phyloP scores from a whole-genome alignment of 768 basidiomycete genomes.

The Cyclocybe aegerita region DNA sequence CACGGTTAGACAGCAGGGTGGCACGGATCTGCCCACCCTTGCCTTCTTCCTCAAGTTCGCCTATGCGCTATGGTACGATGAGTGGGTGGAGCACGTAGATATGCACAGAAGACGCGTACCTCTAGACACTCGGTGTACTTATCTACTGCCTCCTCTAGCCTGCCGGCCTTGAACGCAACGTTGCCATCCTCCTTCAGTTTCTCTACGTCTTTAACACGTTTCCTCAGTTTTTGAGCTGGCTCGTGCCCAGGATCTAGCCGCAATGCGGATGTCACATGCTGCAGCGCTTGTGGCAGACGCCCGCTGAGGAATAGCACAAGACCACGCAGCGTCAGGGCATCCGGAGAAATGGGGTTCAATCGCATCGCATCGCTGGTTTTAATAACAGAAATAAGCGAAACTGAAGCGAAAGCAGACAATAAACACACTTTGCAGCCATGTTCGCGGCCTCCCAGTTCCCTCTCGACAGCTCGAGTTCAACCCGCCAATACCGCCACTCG shows the following conservation, averaged over 20 bases:
- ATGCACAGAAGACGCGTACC: constrained; percentile 32
- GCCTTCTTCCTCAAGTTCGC: constrained; percentile 66
- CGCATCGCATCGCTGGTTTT: constrained; percentile 69
- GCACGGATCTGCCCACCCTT: constrained; percentile 82
- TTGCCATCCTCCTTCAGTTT: constrained; percentile 86
- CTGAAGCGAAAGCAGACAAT: not conserved
- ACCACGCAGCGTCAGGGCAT: constrained; percentile 76
- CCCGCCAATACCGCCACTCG: constrained; percentile 79
- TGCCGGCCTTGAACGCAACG: constrained; percentile 62
- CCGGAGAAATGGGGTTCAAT: constrained; percentile 70
- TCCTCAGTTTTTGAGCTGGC: constrained; percentile 66
- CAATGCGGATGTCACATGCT: constrained; percentile 70
- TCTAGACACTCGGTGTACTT: constrained; percentile 75
- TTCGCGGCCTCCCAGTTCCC: constrained; percentile 75
- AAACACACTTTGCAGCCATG: constrained; percentile 68
- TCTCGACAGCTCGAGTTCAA: constrained; percentile 75
- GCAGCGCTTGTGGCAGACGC: constrained; percentile 67
- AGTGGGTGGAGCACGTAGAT: not conserved
- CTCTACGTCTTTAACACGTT: constrained; percentile 82
- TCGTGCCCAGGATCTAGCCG: constrained; percentile 78
- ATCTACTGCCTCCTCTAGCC: constrained; percentile 58
- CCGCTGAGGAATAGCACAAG: constrained; percentile 75
- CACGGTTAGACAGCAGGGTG: constrained; percentile 79
- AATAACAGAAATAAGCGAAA: not conserved
- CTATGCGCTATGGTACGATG: constrained; percentile 51